These are phyloP conservation scores for Rhizophagus clarus DNA, from an alignment of 192 early-diverging fungal species.

Conservation along the genomic window DNA sequence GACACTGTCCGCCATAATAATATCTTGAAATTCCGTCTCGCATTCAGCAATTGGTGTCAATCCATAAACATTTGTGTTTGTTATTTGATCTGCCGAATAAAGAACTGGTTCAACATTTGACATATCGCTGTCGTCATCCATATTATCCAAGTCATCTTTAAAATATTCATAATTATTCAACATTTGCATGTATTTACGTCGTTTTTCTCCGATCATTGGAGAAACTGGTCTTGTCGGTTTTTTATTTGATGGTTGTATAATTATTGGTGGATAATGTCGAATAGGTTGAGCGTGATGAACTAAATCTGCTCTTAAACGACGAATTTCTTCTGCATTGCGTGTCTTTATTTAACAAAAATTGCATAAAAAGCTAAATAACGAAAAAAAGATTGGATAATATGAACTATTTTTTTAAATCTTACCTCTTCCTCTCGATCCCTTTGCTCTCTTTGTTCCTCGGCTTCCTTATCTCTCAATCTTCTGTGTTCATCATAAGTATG, in stretches of 20 bases:
- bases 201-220: constrained; percentile 19
- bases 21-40: no score
- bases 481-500: background rate
- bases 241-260: constrained; percentile 20
- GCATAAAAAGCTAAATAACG: background rate
- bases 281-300: constrained; percentile 15
- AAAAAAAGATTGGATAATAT: background rate
- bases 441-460: background rate
- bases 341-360: background rate
- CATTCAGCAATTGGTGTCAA: no score
- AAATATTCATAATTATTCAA: no score
- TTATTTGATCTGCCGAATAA: no score
- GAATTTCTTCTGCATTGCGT: constrained; percentile 16
- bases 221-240: constrained; percentile 11
- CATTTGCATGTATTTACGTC: background rate
- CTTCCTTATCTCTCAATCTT: background rate
- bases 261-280: background rate
- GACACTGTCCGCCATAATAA: no score
- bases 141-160: no score
- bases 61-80: no score
- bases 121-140: no score
- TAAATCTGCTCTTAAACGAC: constrained; percentile 1
- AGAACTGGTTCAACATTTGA: no score
- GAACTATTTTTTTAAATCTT: background rate
- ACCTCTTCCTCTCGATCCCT: constrained; percentile 15